Base-by-base conservation (phyloP, 2,329 filamentous ascomycete genomes). In the Teratosphaeria nubilosa region DNA sequence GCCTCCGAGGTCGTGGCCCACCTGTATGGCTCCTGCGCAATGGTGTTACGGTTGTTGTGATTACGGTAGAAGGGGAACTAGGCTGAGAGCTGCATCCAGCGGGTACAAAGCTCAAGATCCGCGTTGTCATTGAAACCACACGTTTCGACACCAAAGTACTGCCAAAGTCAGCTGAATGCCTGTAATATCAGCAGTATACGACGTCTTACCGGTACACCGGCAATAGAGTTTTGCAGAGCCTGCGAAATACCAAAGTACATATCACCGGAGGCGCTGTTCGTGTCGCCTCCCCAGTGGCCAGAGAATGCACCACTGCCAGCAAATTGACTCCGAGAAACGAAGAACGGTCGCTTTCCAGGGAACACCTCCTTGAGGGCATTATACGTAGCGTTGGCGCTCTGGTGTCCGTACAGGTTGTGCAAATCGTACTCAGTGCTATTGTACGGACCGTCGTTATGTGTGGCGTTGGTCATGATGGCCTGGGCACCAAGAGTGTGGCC, bases 41-140 rank as follows among this genome's bases (percentile, higher is more conserved):
- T 73, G 13, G 74, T 74, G 66, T 89, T 89, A 74, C 90, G 87
- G 72, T 90, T 90, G 73, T 51, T 54, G 74, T 88, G 90, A 73
- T 90, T 48, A 20, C 41, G 41, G 41, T 48, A 48, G 41, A 48
- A 48, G 7, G 86, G 86, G 74, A 88, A 88, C 76, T 90, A 90
- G 14, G 86, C 86, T 0, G 78, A 81, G 10, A 70, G 62, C 48
- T 64, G 58, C 66, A 66, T 66, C 67, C 67, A 70, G 6, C 68
- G 61, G 6, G 59, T 59, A 61, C 68, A 70, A 27, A 70, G 65
- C 54, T 68, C 62, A 52, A 56, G 57, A 51, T 66, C 65, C 5
- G 68, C 60, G 48, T 69, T 69, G 9, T 60, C 60, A 53, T 62
- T 61, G 56, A 69, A 70, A 9, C 68, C 67, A 53, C 66, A 69